A percentile compares a stretch with the other conserved stretches of the same genome.
Conservation (phyloP, 495 filamentous ascomycete species). For the Durotheca rogersii region DNA sequence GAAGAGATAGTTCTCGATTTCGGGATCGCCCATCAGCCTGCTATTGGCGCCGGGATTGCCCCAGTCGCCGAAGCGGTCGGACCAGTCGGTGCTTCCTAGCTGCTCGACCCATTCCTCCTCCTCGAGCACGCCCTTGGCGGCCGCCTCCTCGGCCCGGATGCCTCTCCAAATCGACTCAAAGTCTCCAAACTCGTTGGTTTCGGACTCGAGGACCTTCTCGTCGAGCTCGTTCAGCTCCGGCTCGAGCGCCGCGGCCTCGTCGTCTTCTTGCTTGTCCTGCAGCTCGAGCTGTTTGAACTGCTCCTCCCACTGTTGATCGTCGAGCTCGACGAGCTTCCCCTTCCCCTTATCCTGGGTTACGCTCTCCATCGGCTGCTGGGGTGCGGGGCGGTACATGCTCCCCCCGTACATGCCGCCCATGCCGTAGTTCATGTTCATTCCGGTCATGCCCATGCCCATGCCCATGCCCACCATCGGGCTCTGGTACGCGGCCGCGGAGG, state of each 20-base stretch:
- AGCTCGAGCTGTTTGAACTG: constrained; percentile 90
- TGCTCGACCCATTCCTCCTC: constrained; percentile 64
- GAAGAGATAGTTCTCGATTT: constrained; percentile 87
- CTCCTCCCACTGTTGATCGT: constrained; percentile 92
- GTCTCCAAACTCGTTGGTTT: constrained; percentile 68
- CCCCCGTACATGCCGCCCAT: constrained; percentile 36
- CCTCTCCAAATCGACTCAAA: constrained; percentile 89
- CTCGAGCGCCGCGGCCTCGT: constrained; percentile 78
- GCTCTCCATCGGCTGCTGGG: constrained; percentile 47
- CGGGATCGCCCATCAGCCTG: constrained; percentile 64
- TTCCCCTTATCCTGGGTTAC: constrained; percentile 66
- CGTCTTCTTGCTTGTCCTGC: constrained; percentile 60
- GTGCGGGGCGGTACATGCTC: constrained; percentile 57
- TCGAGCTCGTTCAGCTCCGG: constrained; percentile 87
- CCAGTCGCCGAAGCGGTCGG: constrained; percentile 63
- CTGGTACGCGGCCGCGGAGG: constrained; percentile 26
- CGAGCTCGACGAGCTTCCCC: constrained; percentile 85
- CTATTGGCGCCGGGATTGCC: constrained; percentile 51
- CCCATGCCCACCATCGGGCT: constrained; percentile 45
- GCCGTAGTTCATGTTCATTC: constrained; percentile 32
- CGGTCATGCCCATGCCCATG: constrained; percentile 47
- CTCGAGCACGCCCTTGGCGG: constrained; percentile 66
- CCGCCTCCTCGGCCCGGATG: constrained; percentile 76
- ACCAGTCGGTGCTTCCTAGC: constrained; percentile 67
- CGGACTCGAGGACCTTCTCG: constrained; percentile 51